Evolutionary conservation across 257 asterid genomes (phyloP).

Genomic region (Capsicum baccatum): DNA sequence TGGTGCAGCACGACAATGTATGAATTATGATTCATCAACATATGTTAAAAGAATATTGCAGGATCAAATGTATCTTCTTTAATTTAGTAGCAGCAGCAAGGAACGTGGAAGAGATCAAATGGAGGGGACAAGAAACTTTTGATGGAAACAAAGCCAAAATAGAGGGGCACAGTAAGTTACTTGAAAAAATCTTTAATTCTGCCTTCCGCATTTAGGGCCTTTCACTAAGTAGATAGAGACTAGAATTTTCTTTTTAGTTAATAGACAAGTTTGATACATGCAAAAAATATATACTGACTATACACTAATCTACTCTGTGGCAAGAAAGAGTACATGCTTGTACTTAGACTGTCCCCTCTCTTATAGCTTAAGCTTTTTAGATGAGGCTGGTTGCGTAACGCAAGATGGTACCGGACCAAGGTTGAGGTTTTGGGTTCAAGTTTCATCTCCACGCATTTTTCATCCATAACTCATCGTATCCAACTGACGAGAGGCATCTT

Average conservation of each 20-base stretch:
- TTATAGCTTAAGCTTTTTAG: not conserved
- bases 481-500: constrained; percentile 14
- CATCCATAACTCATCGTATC: not conserved
- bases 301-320: constrained; percentile 2
- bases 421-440: not conserved
- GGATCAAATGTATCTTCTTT: not conserved
- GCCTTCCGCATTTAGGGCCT: not conserved
- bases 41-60: not conserved
- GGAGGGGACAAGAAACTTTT: not conserved
- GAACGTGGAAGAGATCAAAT: constrained; percentile 18
- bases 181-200: not conserved
- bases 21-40: constrained; percentile 1
- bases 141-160: constrained; percentile 18
- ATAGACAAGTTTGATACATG: not conserved
- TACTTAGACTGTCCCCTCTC: not conserved
- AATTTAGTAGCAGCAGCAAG: not conserved
- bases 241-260: not conserved
- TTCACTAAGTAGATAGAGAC: not conserved
- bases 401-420: constrained; percentile 1
- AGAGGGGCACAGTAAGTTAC: not conserved
- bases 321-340: not conserved
- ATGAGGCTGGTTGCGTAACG: not conserved
- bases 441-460: not conserved
- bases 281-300: not conserved
- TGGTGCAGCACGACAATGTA: not conserved